These are phyloP conservation scores for Fusarium nurragi DNA, from an alignment of 2,329 filamentous ascomycete species.

Conservation along the genomic window DNA sequence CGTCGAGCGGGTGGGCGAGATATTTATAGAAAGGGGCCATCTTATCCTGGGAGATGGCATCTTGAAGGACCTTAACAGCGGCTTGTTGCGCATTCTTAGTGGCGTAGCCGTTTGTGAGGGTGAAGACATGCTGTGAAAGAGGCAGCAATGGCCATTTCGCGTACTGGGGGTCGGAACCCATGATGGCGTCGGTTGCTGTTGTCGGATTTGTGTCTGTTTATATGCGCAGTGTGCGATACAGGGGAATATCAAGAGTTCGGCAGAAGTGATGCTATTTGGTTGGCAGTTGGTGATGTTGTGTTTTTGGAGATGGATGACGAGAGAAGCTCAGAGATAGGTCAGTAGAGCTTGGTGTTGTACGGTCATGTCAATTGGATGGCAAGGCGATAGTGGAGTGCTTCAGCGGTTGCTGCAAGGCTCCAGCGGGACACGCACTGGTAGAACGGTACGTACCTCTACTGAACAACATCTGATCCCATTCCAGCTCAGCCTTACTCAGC, in stretches of 20 bases:
- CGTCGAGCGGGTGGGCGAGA: conserved; percentile 82
- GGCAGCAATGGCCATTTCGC: conserved; percentile 85
- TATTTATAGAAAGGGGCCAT: conserved; percentile 90
- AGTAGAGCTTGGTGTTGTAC: conserved; percentile 35
- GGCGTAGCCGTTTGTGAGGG: conserved; percentile 82
- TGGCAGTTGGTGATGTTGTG: conserved; percentile 10
- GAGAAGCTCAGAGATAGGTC: conserved; percentile 37
- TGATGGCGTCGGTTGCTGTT: conserved; percentile 56
- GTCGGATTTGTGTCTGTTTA: conserved; percentile 42
- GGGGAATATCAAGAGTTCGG: not conserved
- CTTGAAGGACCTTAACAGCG: conserved; percentile 77
- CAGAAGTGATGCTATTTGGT: not conserved
- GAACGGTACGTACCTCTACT: conserved; percentile 6
- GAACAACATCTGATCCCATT: not conserved
- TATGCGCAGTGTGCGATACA: conserved; percentile 3
- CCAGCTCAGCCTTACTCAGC: not conserved
- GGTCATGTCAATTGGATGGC: conserved; percentile 36
- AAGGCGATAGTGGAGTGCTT: conserved; percentile 32
- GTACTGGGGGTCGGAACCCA: conserved; percentile 85
- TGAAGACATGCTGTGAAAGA: conserved; percentile 86
- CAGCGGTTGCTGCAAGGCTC: conserved; percentile 44
- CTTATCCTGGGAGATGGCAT: conserved; percentile 84
- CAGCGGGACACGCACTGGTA: conserved; percentile 45
- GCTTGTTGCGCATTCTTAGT: conserved; percentile 72
- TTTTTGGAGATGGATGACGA: conserved; percentile 41